phyloP scores from a whole-genome alignment of 2,329 filamentous ascomycete species.

The Hymenoscyphus fructigenus region DNA sequence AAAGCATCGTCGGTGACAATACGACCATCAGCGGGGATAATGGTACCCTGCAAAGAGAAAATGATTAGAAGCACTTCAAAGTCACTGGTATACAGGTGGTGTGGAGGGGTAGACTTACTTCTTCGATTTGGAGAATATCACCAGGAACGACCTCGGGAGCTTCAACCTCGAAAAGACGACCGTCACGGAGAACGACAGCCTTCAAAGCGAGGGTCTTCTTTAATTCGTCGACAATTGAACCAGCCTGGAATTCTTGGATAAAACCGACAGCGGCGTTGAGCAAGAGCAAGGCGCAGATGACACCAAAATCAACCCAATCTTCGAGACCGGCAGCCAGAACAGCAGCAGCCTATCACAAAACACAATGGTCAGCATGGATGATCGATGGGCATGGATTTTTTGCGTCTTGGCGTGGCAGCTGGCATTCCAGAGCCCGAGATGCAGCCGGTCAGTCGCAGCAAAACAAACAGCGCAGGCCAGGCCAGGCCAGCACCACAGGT shows the following conservation, averaged over 20 bases:
- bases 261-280: slow-evolving; percentile 87
- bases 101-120: slow-evolving; percentile 44
- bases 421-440: slow-evolving; percentile 12
- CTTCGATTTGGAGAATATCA: slow-evolving; percentile 86
- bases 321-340: slow-evolving; percentile 79
- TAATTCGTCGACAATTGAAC: slow-evolving; percentile 84
- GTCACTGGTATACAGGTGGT: background rate
- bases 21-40: slow-evolving; percentile 84
- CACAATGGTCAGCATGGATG: slow-evolving; percentile 19
- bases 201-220: slow-evolving; percentile 89
- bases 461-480: background rate
- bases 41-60: slow-evolving; percentile 60
- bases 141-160: slow-evolving; percentile 83
- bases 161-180: slow-evolving; percentile 73
- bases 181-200: slow-evolving; percentile 83
- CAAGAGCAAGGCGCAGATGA: slow-evolving; percentile 79
- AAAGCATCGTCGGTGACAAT: slow-evolving; percentile 82
- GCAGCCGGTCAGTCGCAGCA: slow-evolving; percentile 6
- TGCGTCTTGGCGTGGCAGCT: slow-evolving; percentile 13
- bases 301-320: slow-evolving; percentile 92
- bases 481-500: background rate
- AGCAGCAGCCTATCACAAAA: slow-evolving; percentile 53
- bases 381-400: background rate
- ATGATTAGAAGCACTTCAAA: background rate
- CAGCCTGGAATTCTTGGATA: slow-evolving; percentile 85